Percentiles rank a stretch among this genome's conserved stretches.
Conservation (phyloP, 2,329 filamentous ascomycete genomes). For the Fusarium sp. region DNA sequence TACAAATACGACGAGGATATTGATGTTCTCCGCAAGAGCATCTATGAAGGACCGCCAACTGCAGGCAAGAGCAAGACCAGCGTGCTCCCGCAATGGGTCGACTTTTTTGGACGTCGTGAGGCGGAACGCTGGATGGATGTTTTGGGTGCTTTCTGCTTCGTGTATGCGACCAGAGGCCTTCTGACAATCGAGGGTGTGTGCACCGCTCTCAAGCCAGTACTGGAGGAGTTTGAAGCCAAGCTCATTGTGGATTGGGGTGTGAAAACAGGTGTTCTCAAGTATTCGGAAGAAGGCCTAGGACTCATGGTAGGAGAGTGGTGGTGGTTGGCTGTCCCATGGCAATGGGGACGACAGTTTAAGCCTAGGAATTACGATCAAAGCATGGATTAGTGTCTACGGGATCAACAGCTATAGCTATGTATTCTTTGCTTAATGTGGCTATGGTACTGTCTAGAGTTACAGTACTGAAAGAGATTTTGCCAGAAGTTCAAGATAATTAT, state of each 20-base stretch:
- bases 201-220: conserved; percentile 64
- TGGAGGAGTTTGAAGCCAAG: conserved; percentile 72
- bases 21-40: conserved; percentile 53
- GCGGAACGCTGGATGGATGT: conserved; percentile 72
- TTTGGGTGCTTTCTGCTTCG: conserved; percentile 70
- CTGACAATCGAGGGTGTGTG: conserved; percentile 64
- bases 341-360: conserved; percentile 29
- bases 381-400: not conserved
- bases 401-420: not conserved
- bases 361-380: not conserved
- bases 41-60: conserved; percentile 55
- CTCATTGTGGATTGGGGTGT: conserved; percentile 70
- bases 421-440: not conserved
- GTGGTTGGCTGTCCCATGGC: conserved; percentile 67
- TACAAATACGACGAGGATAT: conserved; percentile 69
- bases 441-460: not conserved
- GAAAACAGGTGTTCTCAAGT: conserved; percentile 61
- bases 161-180: conserved; percentile 71
- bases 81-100: conserved; percentile 77
- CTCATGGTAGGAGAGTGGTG: conserved; percentile 71
- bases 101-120: conserved; percentile 72
- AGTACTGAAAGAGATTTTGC: not conserved
- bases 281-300: conserved; percentile 54
- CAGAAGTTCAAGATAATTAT: not conserved
- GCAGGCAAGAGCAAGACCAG: conserved; percentile 51